Percentiles rank a stretch among this genome's conserved stretches.
phyloP scores from a whole-genome alignment of 1,284 basidiomycete species.

The Golubevia pallescens region DNA sequence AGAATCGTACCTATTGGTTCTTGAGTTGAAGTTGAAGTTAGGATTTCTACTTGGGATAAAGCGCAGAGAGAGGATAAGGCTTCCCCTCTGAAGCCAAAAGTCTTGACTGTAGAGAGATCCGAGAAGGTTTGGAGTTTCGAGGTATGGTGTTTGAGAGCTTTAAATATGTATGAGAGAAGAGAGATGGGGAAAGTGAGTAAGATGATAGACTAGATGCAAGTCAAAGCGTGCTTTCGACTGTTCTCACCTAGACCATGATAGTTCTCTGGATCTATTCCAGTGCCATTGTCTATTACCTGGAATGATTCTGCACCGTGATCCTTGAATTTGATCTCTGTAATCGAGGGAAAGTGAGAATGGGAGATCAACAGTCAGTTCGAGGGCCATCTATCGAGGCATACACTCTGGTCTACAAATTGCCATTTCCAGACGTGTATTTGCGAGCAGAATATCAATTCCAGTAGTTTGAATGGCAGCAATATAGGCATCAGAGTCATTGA shows the following conservation, averaged over 20 bases:
- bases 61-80: constrained; percentile 92
- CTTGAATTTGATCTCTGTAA: constrained; percentile 85
- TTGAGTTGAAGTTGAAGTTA: constrained; percentile 46
- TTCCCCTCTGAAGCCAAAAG: constrained; percentile 96
- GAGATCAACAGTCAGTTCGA: too few species aligned
- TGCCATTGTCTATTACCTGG: constrained; percentile 92
- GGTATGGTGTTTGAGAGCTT: constrained; percentile 89
- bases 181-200: neutral
- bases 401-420: too few species aligned
- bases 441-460: too few species aligned
- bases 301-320: constrained; percentile 84
- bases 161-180: constrained; percentile 6
- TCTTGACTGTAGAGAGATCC: constrained; percentile 77
- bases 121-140: constrained; percentile 83
- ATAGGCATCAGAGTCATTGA: too few species aligned
- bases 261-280: constrained; percentile 79
- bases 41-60: constrained; percentile 70
- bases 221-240: too few species aligned
- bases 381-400: too few species aligned
- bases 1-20: constrained; percentile 54
- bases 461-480: too few species aligned
- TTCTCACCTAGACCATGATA: constrained; percentile 79
- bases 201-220: neutral
- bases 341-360: neutral
- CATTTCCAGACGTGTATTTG: too few species aligned